Evolutionary conservation across 192 early-diverging fungal genomes (phyloP).

Genomic region (Spizellomyces sp.): DNA sequence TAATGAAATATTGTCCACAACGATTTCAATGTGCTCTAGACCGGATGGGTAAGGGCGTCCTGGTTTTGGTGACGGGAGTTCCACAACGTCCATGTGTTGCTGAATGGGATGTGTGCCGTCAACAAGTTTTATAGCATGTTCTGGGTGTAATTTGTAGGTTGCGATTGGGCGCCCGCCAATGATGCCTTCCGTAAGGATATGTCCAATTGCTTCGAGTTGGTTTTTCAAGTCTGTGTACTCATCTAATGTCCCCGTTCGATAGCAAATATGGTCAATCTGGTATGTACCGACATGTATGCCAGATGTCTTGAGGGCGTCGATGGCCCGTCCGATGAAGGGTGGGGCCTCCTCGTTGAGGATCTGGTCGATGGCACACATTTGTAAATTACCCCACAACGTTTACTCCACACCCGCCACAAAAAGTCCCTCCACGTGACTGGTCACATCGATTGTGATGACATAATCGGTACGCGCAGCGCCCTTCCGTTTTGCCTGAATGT

Average conservation of each 20-base stretch:
- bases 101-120: not conserved
- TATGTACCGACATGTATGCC: not conserved
- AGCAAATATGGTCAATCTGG: constrained; percentile 30
- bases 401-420: too few species aligned
- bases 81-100: constrained; percentile 28
- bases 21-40: constrained; percentile 36
- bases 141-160: constrained; percentile 29
- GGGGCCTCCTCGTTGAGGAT: not conserved
- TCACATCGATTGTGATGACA: too few species aligned
- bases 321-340: not conserved
- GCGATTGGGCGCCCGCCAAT: constrained; percentile 36
- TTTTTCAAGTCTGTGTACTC: constrained; percentile 9
- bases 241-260: constrained; percentile 8
- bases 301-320: not conserved
- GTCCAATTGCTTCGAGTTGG: constrained; percentile 10
- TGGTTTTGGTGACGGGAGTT: constrained; percentile 37
- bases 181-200: constrained; percentile 25
- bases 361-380: too few species aligned
- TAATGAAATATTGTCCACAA: constrained; percentile 22
- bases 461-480: too few species aligned
- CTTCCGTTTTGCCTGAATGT: too few species aligned
- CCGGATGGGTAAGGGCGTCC: constrained; percentile 26
- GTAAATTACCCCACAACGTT: too few species aligned
- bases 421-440: too few species aligned
- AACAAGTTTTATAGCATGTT: constrained; percentile 15